A percentile compares a stretch with the other conserved stretches of the same genome.
Conservation (phyloP, 2,329 filamentous ascomycete genomes). For the Didymella glomerata region DNA sequence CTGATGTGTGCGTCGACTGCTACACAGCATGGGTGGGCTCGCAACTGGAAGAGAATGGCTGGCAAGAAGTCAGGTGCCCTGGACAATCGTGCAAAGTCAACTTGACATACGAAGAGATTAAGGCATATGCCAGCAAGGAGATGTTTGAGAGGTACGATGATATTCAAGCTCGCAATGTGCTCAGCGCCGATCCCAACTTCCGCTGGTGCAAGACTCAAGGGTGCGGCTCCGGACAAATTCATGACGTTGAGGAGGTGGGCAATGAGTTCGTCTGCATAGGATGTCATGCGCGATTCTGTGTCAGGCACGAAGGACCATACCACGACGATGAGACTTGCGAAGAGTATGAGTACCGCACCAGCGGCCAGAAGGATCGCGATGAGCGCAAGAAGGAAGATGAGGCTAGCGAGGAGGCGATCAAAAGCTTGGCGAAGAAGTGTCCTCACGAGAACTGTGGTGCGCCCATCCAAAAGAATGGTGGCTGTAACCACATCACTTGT, state of each 20-base stretch:
- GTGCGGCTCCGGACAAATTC: constrained; percentile 64
- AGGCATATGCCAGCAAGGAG: constrained; percentile 30
- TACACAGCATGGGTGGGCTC: constrained; percentile 51
- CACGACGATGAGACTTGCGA: constrained; percentile 54
- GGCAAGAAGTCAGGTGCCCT: constrained; percentile 62
- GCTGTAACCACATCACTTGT: constrained; percentile 56
- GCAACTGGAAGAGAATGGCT: constrained; percentile 50
- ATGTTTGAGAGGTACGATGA: constrained; percentile 49
- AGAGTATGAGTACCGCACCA: constrained; percentile 49
- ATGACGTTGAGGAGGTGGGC: constrained; percentile 56
- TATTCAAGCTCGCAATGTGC: constrained; percentile 54
- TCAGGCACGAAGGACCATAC: constrained; percentile 49
- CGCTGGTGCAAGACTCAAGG: constrained; percentile 61
- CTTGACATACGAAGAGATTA: constrained; percentile 58
- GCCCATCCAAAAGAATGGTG: constrained; percentile 53
- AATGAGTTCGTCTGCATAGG: constrained; percentile 56
- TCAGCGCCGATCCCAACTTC: constrained; percentile 59
- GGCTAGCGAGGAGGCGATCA: constrained; percentile 40
- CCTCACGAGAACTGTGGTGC: constrained; percentile 47
- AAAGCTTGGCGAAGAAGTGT: constrained; percentile 51
- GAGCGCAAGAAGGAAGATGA: constrained; percentile 36
- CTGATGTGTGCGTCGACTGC: constrained; percentile 49
- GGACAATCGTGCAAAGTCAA: constrained; percentile 55
- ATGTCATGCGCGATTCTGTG: constrained; percentile 52
- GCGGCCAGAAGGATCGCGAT: constrained; percentile 33